These are phyloP conservation scores for Tulasnella sp. DNA, from an alignment of 768 basidiomycete species.

Conservation along the genomic window DNA sequence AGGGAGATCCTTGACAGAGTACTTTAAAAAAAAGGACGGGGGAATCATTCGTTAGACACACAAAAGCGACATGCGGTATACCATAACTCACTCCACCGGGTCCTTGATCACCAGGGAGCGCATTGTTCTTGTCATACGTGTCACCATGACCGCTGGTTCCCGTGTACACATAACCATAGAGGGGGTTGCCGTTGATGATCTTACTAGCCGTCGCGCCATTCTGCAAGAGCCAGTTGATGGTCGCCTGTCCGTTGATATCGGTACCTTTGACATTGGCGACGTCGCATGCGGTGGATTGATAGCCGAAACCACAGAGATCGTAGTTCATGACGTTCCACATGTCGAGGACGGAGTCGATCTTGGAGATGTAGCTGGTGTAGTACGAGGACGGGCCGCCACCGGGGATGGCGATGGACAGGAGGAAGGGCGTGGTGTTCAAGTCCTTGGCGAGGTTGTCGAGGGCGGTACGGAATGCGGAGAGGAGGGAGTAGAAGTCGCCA, in stretches of 20 bases:
- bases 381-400: conserved; percentile 21
- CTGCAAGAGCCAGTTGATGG: conserved; percentile 47
- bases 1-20: too few relatives aligned
- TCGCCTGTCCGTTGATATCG: conserved; percentile 39
- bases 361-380: conserved; percentile 40
- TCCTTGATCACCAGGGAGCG: too few relatives aligned
- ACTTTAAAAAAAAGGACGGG: too few relatives aligned
- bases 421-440: conserved; percentile 49
- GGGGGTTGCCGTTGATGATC: conserved; percentile 64
- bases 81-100: too few relatives aligned
- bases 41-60: too few relatives aligned
- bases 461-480: conserved; percentile 49
- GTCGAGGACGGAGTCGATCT: conserved; percentile 20
- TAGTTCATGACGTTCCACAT: too few relatives aligned
- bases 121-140: not conserved
- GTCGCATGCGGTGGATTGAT: conserved; percentile 60
- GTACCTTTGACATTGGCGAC: conserved; percentile 50
- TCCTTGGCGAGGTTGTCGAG: conserved; percentile 52
- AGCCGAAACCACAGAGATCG: conserved; percentile 33
- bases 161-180: conserved; percentile 73
- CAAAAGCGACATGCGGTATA: too few relatives aligned
- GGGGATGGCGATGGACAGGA: conserved; percentile 47
- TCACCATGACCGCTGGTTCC: conserved; percentile 35
- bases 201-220: conserved; percentile 54
- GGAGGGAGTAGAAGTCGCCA: conserved; percentile 53